Conservation (phyloP, 108 stramenopile species). For the Nannochloropsis gaditana region DNA sequence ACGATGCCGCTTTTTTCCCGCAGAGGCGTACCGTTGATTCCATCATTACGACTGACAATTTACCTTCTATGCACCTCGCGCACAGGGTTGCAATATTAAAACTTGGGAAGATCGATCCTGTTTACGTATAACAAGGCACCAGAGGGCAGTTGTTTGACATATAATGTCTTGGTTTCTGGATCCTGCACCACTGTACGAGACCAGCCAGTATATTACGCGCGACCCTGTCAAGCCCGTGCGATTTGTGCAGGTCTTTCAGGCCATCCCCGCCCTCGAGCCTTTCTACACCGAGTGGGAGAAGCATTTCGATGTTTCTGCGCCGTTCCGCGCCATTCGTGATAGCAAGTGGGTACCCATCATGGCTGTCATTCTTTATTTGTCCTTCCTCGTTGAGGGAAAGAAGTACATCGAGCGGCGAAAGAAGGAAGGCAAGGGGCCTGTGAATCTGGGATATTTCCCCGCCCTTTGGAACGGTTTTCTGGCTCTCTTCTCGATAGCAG, state of each 20-base stretch:
- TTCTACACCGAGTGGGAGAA: conserved; percentile 22
- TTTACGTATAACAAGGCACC: no score
- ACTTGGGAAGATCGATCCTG: no score
- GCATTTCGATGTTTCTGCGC: background rate
- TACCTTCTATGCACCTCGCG: no score
- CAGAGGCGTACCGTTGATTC: no score
- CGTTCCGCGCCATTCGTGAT: background rate
- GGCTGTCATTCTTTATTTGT: conserved; percentile 12
- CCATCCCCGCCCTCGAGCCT: background rate
- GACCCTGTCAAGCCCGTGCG: conserved; percentile 12
- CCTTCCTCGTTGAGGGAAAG: background rate
- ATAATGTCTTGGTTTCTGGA: background rate
- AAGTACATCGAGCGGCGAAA: conserved; percentile 18
- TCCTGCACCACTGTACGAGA: background rate
- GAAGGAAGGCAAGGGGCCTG: background rate
- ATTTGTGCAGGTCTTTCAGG: background rate
- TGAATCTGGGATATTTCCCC: background rate
- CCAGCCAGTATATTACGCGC: background rate
- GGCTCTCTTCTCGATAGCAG: background rate
- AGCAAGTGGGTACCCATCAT: conserved; percentile 20
- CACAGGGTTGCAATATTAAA: no score
- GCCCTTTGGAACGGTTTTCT: background rate
- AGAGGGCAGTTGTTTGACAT: no score
- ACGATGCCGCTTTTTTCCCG: no score
- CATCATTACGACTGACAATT: no score